Evolutionary conservation across 148 eudicot species (phyloP), one percentile per base, ranked within the genome.

Genomic region (Chenopodium suecicum): DNA sequence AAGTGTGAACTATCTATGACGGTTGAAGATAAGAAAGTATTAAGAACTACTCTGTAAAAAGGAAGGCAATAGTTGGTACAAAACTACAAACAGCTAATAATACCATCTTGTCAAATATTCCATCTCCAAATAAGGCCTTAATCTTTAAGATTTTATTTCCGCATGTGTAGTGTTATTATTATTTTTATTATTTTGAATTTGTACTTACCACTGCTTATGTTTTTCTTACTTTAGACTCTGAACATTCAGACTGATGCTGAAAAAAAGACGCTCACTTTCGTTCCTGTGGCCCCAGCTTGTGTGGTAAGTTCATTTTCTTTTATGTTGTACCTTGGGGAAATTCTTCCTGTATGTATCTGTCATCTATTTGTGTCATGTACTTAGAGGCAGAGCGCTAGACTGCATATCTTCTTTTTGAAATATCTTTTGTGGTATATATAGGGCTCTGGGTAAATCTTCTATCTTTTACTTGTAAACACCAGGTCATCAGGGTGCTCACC

Each of bases 261-360:
- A 71, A 92, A 89, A 87, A 92, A 85, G 74, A 89, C 73, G 66
- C 94, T 95, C 74, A 92, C 95, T 70, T 96, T 94, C 77, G 94
- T 96, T 82, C 99, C 99, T 73, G 72, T 96, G 89, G 97, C 99
- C 74, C 95, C 99, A 74, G 98, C 99, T 81, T 96, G 97, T 80
- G 94, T 94, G 94, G 99, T 96, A 87, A 86, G 94, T 72, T 72
- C 37, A 2, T 62, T 16, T 48, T 73, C 50, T 22, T 73, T 29
- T 62, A 29, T 9, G 12, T 34, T 32, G 1, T 27, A 37, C 52
- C 47, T 64, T 64, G 0, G 65, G 4, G 9, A 4, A 13, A 31
- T 2, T 12, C 23, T 25, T 64, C 23, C 58, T 44, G 3, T 65
- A n/a, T 23, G 14, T 77, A 16, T 34, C 5, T 77, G 72, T 44